Base-by-base conservation (phyloP, 2,329 filamentous ascomycete genomes). In the Cladosporium austrohemisphaericum region DNA sequence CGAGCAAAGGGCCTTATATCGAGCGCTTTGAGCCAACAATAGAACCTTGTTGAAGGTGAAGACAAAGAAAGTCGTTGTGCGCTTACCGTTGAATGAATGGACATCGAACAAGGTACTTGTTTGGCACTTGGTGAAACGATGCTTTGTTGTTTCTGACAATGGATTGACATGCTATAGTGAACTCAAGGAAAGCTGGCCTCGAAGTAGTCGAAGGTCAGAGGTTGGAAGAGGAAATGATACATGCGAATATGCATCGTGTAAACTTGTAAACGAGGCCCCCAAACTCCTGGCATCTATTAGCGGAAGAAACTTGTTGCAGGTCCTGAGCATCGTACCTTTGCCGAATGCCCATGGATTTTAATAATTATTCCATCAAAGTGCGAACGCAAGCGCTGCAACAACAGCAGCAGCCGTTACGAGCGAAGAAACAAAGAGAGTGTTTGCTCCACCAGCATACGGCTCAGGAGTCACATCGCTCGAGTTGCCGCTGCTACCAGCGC, bases 381-480 rank as follows among this genome's bases (percentile, higher is more conserved):
- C 51, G 45, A 61, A 56, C 47, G 57, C 56, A 36, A 61, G 50
- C 31, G 41, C 50, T 35, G 48, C 56, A 49, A 61, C 44, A 11
- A 11, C 19, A 13, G 36, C 26, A 18, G 29, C 38, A 33, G 37
- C 37, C 37, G 43, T 47, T 20, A 50, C 37, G 23, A 55, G 36
- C 36, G 56, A 53, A 23, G 50, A 58, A 16, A 51, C 22, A 5
- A 49, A 41, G 33, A 25, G 41, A 9, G 33, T 50, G 10, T 33
- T 22, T 9, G 55, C 58, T 29, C 51, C 49, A 43, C 55, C 55
- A 9, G 44, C 38, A 41, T 52, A 57, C 31, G 50, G 26, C 19
- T 51, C 49, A 26, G 54, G 51, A 9, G 55, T 51, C 16, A 52
- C 52, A 46, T 50, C 53, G 49, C 45, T 49, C 23, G 43, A 41